phyloP scores from a whole-genome alignment of 345 rosid species.

The Dipteronia dyeriana region DNA sequence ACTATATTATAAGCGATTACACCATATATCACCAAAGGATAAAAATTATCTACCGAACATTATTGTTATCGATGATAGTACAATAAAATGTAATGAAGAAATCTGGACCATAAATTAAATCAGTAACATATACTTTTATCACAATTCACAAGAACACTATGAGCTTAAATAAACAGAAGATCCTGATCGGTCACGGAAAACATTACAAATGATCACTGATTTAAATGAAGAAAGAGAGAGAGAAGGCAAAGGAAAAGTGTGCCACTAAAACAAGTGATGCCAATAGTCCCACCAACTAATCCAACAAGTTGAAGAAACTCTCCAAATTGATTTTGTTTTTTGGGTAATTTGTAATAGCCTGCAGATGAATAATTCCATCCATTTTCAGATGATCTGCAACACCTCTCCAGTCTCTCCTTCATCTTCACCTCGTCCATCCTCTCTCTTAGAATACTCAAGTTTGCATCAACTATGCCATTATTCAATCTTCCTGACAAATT shows the following conservation, averaged over 20 bases:
- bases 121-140: too few relatives aligned
- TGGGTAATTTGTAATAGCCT: slow-evolving; percentile 19
- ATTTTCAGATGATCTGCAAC: slow-evolving; percentile 29
- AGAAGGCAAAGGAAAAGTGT: slow-evolving; percentile 41
- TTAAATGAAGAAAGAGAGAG: slow-evolving; percentile 40
- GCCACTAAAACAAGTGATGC: slow-evolving; percentile 36
- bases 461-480: slow-evolving; percentile 38
- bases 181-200: too few relatives aligned
- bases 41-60: too few relatives aligned
- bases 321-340: slow-evolving; percentile 19
- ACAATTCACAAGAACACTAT: too few relatives aligned
- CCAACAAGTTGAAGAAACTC: slow-evolving; percentile 34
- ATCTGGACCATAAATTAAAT: too few relatives aligned
- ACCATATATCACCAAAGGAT: too few relatives aligned
- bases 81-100: too few relatives aligned
- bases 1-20: too few relatives aligned
- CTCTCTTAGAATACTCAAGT: slow-evolving; percentile 45
- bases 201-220: slow-evolving; percentile 6
- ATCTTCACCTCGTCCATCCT: slow-evolving; percentile 45
- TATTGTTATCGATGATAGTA: too few relatives aligned
- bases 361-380: slow-evolving; percentile 52
- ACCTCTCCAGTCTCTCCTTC: slow-evolving; percentile 56
- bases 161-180: too few relatives aligned
- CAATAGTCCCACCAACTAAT: slow-evolving; percentile 39
- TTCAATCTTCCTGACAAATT: slow-evolving; percentile 31